phyloP scores from a whole-genome alignment of 352 stramenopile species.

The Phytophthora ohioensis region DNA sequence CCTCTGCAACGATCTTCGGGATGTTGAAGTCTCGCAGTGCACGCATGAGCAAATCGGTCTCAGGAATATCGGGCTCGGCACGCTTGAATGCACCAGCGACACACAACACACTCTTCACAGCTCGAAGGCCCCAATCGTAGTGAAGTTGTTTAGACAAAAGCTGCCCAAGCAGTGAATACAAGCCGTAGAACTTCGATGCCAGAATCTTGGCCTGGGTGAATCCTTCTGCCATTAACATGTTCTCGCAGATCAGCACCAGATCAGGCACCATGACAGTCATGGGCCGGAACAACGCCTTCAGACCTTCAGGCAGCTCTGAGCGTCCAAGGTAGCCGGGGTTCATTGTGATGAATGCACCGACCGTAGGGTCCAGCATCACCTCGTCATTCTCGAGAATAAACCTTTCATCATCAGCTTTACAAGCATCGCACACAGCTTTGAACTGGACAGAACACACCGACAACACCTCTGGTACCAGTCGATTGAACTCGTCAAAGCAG shows the following conservation, averaged over 20 bases:
- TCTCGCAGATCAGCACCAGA: constrained; percentile 96
- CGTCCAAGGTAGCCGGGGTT: constrained; percentile 96
- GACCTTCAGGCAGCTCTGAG: constrained; percentile 94
- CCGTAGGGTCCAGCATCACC: constrained; percentile 92
- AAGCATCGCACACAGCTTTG: constrained; percentile 96
- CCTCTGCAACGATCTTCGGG: constrained; percentile 96
- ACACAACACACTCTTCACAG: constrained; percentile 95
- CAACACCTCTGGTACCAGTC: constrained; percentile 94
- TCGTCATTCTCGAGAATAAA: constrained; percentile 97
- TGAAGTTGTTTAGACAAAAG: constrained; percentile 95
- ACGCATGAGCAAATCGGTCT: constrained; percentile 95
- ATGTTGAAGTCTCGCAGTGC: constrained; percentile 98
- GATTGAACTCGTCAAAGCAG: constrained; percentile 98
- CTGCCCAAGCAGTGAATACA: constrained; percentile 95
- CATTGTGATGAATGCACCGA: constrained; percentile 97
- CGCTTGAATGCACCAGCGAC: constrained; percentile 96
- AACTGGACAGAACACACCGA: constrained; percentile 96
- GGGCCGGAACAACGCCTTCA: constrained; percentile 96
- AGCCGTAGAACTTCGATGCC: constrained; percentile 96
- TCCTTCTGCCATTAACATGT: constrained; percentile 97
- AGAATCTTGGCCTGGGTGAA: constrained; percentile 96
- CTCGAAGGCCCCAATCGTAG: constrained; percentile 96
- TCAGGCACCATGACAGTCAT: constrained; percentile 98
- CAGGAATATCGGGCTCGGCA: constrained; percentile 92
- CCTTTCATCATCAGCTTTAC: constrained; percentile 92